Percentiles rank a stretch among this genome's conserved stretches.
Evolutionary conservation across 768 basidiomycete species (phyloP).

Genomic region (Kwoniella dendrophila): DNA sequence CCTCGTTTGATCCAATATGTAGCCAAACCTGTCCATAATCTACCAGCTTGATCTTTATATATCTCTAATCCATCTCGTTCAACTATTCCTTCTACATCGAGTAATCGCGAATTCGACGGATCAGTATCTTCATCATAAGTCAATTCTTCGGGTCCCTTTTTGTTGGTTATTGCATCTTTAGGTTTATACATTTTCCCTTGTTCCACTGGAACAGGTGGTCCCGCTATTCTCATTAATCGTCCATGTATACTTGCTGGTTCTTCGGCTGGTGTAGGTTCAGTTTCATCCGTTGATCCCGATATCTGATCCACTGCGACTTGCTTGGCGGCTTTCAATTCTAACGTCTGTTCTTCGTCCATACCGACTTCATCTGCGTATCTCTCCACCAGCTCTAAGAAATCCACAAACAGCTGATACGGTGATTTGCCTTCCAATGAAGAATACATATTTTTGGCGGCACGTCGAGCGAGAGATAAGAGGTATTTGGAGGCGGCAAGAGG

Average conservation of each 20-base stretch:
- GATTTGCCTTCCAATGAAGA: constrained; percentile 88
- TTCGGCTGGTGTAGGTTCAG: constrained; percentile 48
- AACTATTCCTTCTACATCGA: constrained; percentile 86
- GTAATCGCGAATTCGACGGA: constrained; percentile 66
- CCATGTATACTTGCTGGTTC: constrained; percentile 63
- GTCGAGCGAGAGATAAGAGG: constrained; percentile 77
- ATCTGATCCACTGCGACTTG: constrained; percentile 56
- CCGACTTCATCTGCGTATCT: constrained; percentile 90
- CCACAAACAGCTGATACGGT: constrained; percentile 87
- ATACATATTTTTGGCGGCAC: constrained; percentile 80
- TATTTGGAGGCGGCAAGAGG: constrained; percentile 94
- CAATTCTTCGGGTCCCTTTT: constrained; percentile 17
- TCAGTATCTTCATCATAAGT: constrained; percentile 81
- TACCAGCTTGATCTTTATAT: constrained; percentile 96
- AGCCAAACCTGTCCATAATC: constrained; percentile 91
- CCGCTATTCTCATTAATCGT: constrained; percentile 71
- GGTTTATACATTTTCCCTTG: constrained; percentile 61
- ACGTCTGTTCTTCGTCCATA: constrained; percentile 74
- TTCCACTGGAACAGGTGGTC: constrained; percentile 63
- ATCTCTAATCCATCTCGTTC: constrained; percentile 79
- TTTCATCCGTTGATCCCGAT: constrained; percentile 56
- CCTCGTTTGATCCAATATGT: constrained; percentile 98
- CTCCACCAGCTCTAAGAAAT: constrained; percentile 90
- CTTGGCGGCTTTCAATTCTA: constrained; percentile 60
- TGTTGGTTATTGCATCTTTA: constrained; percentile 13